Conservation (phyloP, 805 yeast species). For the Scheffersomyces ergatensis region DNA sequence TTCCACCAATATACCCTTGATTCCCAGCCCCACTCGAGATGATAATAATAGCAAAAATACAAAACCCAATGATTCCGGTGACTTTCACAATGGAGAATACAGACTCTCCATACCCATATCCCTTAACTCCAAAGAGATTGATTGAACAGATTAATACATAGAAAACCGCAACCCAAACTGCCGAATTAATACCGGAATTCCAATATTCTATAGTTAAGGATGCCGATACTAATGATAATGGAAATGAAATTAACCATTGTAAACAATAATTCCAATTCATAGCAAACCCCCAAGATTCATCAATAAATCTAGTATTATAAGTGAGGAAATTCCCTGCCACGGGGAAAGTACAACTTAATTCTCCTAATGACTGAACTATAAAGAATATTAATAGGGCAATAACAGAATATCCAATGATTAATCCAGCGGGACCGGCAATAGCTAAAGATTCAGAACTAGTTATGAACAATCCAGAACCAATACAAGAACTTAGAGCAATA, state of each 20-base stretch:
- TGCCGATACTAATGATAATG: conserved; percentile 41
- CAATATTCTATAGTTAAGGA: conserved; percentile 41
- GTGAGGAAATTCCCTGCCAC: conserved; percentile 41
- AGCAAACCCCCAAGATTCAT: conserved; percentile 44
- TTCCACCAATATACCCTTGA: conserved; percentile 36
- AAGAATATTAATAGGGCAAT: conserved; percentile 39
- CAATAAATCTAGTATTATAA: conserved; percentile 38
- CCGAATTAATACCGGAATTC: conserved; percentile 36
- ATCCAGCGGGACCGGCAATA: conserved; percentile 17
- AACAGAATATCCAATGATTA: conserved; percentile 27
- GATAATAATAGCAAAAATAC: conserved; percentile 36
- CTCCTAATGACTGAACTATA: conserved; percentile 42
- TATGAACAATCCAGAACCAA: conserved; percentile 20
- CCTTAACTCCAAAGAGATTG: conserved; percentile 33
- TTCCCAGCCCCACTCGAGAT: conserved; percentile 44
- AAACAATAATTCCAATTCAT: conserved; percentile 44
- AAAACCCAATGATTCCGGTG: conserved; percentile 38
- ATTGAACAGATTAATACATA: conserved; percentile 32
- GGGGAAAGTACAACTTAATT: conserved; percentile 37
- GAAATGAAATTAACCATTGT: conserved; percentile 42
- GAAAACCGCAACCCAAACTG: conserved; percentile 40
- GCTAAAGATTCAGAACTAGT: conserved; percentile 14
- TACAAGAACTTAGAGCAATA: conserved; percentile 18
- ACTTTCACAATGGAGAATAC: conserved; percentile 33
- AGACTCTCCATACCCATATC: conserved; percentile 39